phyloP scores from a whole-genome alignment of 768 basidiomycete species.

The Psilocybe subaeruginosa region DNA sequence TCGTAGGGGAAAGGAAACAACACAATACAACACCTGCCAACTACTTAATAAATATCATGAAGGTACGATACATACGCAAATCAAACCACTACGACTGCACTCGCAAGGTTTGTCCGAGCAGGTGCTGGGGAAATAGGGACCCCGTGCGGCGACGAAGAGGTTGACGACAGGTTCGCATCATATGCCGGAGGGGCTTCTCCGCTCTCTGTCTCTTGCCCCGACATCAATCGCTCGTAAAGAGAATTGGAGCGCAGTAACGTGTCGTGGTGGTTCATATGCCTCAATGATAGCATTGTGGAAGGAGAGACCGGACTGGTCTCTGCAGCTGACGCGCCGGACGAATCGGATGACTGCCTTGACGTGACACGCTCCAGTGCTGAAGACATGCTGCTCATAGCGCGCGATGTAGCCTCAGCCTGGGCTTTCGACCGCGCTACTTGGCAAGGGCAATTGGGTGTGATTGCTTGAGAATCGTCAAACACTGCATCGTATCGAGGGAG shows the following conservation, averaged over 20 bases:
- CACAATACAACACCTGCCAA: neutral
- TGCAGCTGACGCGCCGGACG: constrained; percentile 36
- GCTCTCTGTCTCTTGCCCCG: constrained; percentile 78
- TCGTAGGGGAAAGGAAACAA: neutral
- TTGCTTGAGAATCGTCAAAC: constrained; percentile 36
- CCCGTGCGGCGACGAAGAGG: neutral
- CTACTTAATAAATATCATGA: neutral
- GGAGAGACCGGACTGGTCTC: constrained; percentile 38
- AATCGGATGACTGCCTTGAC: constrained; percentile 36
- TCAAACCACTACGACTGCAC: neutral
- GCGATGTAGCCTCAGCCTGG: constrained; percentile 3
- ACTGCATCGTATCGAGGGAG: constrained; percentile 75
- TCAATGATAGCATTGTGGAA: constrained; percentile 30
- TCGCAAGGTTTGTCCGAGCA: neutral
- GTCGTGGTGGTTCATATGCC: constrained; percentile 27
- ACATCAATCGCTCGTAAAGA: constrained; percentile 79
- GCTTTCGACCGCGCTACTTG: constrained; percentile 24
- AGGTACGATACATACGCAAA: neutral
- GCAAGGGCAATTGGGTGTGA: constrained; percentile 52
- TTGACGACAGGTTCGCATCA: constrained; percentile 23
- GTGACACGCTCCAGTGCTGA: constrained; percentile 31
- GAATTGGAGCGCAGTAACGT: constrained; percentile 44
- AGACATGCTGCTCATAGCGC: constrained; percentile 13
- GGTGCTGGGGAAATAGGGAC: neutral
- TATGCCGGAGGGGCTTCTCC: constrained; percentile 91